Evolutionary conservation across 1,284 basidiomycete genomes (phyloP).

Genomic region (Termitomyces sp.): DNA sequence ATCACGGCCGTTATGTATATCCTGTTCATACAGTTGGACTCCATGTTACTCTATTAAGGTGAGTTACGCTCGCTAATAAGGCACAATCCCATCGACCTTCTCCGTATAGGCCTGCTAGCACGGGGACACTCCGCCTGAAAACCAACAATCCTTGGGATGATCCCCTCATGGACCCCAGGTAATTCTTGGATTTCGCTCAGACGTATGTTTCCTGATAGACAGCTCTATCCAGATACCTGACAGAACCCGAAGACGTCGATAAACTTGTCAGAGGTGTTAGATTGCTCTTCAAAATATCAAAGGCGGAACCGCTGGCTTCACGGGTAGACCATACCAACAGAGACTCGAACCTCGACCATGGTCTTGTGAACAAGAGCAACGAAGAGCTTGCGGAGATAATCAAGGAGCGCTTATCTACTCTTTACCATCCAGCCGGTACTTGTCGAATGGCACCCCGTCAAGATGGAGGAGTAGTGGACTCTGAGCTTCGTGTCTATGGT

Average conservation of each 20-base stretch:
- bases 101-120: conserved; percentile 32
- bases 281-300: conserved; percentile 44
- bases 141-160: conserved; percentile 36
- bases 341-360: conserved; percentile 41
- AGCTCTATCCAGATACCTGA: conserved; percentile 44
- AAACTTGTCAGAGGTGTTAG: conserved; percentile 51
- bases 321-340: conserved; percentile 40
- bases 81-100: neutral
- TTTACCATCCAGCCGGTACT: conserved; percentile 45
- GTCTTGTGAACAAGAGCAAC: conserved; percentile 35
- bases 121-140: conserved; percentile 33
- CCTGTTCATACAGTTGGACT: conserved; percentile 36
- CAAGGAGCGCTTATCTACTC: conserved; percentile 46
- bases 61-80: neutral
- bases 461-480: conserved; percentile 37
- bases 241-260: conserved; percentile 50
- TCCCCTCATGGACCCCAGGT: conserved; percentile 42
- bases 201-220: neutral
- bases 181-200: conserved; percentile 1
- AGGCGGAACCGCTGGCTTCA: conserved; percentile 44
- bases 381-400: conserved; percentile 40
- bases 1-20: conserved; percentile 29
- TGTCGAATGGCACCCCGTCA: conserved; percentile 54
- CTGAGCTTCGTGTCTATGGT: conserved; percentile 33
- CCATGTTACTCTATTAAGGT: conserved; percentile 34